phyloP scores from a whole-genome alignment of 768 basidiomycete species.

The Trametes cingulata region DNA sequence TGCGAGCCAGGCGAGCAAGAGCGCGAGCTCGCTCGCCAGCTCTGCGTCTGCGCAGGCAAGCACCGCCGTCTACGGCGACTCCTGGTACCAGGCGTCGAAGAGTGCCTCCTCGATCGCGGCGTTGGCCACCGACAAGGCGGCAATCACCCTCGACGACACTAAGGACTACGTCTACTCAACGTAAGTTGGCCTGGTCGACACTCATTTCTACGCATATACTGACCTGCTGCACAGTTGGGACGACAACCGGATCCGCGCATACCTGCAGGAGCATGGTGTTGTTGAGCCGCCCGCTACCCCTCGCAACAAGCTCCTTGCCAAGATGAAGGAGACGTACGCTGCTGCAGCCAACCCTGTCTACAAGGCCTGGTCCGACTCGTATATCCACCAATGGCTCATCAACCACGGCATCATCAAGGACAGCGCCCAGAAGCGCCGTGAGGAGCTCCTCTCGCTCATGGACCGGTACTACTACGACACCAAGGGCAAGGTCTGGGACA shows the following conservation, averaged over 20 bases:
- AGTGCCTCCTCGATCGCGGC: conserved; percentile 39
- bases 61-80: conserved; percentile 43
- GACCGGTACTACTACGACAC: conserved; percentile 71
- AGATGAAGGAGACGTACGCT: conserved; percentile 72
- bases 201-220: not conserved
- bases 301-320: conserved; percentile 63
- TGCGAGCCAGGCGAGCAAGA: conserved; percentile 33
- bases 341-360: conserved; percentile 65
- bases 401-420: conserved; percentile 72
- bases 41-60: conserved; percentile 22
- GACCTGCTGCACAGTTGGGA: conserved; percentile 50
- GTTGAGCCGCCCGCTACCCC: conserved; percentile 60
- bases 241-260: conserved; percentile 68
- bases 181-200: conserved; percentile 31
- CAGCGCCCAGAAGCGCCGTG: conserved; percentile 56
- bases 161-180: conserved; percentile 89
- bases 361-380: conserved; percentile 84
- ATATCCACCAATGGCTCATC: conserved; percentile 84
- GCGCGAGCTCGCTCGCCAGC: conserved; percentile 46
- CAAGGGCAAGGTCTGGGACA: conserved; percentile 35
- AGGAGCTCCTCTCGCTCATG: conserved; percentile 67
- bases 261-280: conserved; percentile 74
- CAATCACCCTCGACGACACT: conserved; percentile 59
- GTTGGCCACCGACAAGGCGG: conserved; percentile 54
- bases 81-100: conserved; percentile 38